Base-by-base conservation (phyloP, 176 grass and related monocot species). In the Rhipidocladum racemiflorum region DNA sequence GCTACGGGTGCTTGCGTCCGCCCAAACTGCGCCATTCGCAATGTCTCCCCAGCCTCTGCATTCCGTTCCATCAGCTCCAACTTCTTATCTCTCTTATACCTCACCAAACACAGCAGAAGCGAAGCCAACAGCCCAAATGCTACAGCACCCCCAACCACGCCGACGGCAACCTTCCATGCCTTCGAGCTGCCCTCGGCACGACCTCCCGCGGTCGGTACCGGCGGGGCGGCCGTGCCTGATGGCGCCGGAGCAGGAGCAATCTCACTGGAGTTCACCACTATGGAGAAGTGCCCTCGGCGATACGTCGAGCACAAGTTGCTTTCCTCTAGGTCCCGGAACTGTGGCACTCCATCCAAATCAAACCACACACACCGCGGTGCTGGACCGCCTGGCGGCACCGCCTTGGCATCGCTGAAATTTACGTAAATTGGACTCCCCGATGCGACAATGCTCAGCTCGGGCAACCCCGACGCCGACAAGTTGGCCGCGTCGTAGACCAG, bases 401-500 rank as follows among this genome's bases (percentile, higher is more conserved):
- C 39, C 18, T 15, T 74, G 46, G 87, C 85, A 79, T 62, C 25
- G 30, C 74, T 63, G 68, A 99, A 99, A 56, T 36, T 80, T 1
- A 99, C 87, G 0, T 68, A 87, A 21, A 96, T 91, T 0, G 91
- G 87, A 0, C 75, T 81, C 27, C 70, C 72, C 0, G 91, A 85
- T 15, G 81, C 87, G 20, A 88, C 77, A 8, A 96, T 27, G 68
- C 79, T 68, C 57, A 96, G 83, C 25, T 96, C 87, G 0, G 78
- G 23, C 76, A 99, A 75, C 21, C 89, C 80, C 20, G 61, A 85
- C 0, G 88, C 85, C 4, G 85, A 85, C 50, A 96, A 34, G 81
- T 99, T 90, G 72, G 85, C 81, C 9, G 91, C 97, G 27, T 96
- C 89, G 24, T 99, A 99, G 59, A 86, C 85, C 4, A 99, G 86